Base-by-base conservation (phyloP, 352 stramenopile species). In the Elongisporangium anandrum region DNA sequence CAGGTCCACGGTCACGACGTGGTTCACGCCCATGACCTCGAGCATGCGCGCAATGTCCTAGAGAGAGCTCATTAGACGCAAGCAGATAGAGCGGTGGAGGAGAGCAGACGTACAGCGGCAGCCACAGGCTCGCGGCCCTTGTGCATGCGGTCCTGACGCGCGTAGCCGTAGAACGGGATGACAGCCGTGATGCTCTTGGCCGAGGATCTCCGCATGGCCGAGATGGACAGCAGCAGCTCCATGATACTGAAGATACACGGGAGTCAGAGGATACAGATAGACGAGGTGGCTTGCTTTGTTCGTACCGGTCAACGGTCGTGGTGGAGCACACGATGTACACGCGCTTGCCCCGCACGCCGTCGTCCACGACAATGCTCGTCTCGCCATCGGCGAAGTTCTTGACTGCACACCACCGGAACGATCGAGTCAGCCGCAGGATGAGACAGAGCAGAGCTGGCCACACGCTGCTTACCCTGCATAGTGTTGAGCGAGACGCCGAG, bases 301-400 rank as follows among this genome's bases (percentile, higher is more conserved):
- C 70, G 59, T 51, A 93, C 84, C 86, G 75, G 65, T 95, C 86
- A 12, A 94, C 84, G 3, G 71, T 92, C n/a, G 80, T 95, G 19
- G 86, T 95, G 21, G 86, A 94, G 56, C 77, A 88, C 21, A 95
- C 81, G 48, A 95, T 93, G 67, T 95, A 95, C 49, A 95, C 86
- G 47, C 83, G 82, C 38, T 88, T 81, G 29, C 86, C 86, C 1
- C 86, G 84, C 54, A 95, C 86, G 53, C 83, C 83, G 56, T 93
- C 86, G 24, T 88, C 75, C 17, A 95, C 77, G 5, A 75, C 50
- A 17, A 95, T 66, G 39, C 81, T 92, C 12, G 86, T 95, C 65
- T 95, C 86, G 50, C 83, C 86, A 57, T 95, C 86, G 9, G 87
- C 87, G 70, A 88, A 95, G 47, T 90, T 90, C 26, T 78, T 79